Evolutionary conservation across 805 yeast species (phyloP), one percentile per base, ranked within the genome.

Genomic region (Saccharomyces mikatae): DNA sequence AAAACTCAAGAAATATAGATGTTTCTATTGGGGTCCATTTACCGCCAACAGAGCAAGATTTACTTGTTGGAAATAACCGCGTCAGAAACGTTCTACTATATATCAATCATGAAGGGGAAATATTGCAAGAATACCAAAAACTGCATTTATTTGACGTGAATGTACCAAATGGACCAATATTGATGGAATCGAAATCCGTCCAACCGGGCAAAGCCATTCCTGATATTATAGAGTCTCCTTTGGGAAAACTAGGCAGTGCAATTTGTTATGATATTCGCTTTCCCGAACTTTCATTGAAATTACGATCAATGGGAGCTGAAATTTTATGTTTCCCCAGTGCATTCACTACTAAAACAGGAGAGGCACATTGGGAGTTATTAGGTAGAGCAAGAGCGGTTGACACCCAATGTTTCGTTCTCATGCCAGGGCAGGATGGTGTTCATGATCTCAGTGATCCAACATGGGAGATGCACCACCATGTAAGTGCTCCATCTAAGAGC

Each of bases 11-110:
- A 10, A 71, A 74, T 3, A 68, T 87, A 5, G 81, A 79, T 54
- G 88, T 92, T 1, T 84, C 91, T 2, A 87, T 92, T 28, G 97
- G 98, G 0, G 79, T 94, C 22, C 98, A 94, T 68, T 90, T 89
- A 62, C 96, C 96, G 2, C 76, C 83, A 1, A 62, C 68, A 1
- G 68, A 65, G 24, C 46, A 49, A 14, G 61, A 59, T 17, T 22
- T 44, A 4, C 41, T 51, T 2, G 62, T 56, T 0, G 65, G 62
- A 4, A 68, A 69, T 21, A 64, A 67, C 17, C 72, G 88, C 53
- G 88, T 86, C 2, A 78, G 80, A 57, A 92, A 94, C 70, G 82
- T 86, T 6, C 77, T 87, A 26, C 60, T 94, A 3, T 90, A 91
- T 83, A 75, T 92, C 47, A 73, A 80, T 58, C 72, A 80, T 11